Base-by-base conservation (phyloP, 805 yeast species). In the Tetrapisispora pingtungensis region DNA sequence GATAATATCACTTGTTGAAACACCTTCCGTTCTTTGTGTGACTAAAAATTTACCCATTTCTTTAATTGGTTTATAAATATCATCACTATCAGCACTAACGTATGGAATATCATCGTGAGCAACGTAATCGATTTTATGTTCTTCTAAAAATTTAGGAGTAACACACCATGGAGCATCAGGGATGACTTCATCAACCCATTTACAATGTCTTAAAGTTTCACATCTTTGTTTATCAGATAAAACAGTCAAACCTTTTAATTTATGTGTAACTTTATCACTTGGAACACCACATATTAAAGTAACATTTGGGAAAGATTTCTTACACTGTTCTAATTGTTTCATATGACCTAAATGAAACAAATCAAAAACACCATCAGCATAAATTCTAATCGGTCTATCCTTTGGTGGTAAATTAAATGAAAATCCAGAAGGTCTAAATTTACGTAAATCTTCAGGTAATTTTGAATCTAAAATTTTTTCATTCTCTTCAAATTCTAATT, bases 321-420 rank as follows among this genome's bases (percentile, higher is more conserved):
- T 90, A 55, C 97, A 90, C 67, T 93, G 98, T 61, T 93, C 97
- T 55, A 93, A 72, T 64, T 93, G 98, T 59, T 88, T 80, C 98
- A 93, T 93, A 62, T 93, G 98, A 20, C 98, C 98, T 58, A 93
- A 64, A 65, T 93, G 98, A 68, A 93, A 93, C 49, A 93, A 69
- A 66, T 93, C 98, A 69, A 93, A 93, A 17, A 93, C 96, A 43
- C 98, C 98, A 66, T 93, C 98, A 6, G 98, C 98, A 62, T 93
- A 93, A n/a, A 93, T 78, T 48, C 98, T 74, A 26, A 93, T 78
- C 1, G 96, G 89, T 47, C 96, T 73, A 57, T 83, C 93, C 4
- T 61, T 69, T 2, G 96, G 94, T 2, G 98, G 98, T 22, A 80
- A 54, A 53, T 86, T 87, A 64, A 93, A 76, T 52, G 69, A 70